Base-by-base conservation (phyloP, 1,284 basidiomycete species). In the Coriolopsis trogii region DNA sequence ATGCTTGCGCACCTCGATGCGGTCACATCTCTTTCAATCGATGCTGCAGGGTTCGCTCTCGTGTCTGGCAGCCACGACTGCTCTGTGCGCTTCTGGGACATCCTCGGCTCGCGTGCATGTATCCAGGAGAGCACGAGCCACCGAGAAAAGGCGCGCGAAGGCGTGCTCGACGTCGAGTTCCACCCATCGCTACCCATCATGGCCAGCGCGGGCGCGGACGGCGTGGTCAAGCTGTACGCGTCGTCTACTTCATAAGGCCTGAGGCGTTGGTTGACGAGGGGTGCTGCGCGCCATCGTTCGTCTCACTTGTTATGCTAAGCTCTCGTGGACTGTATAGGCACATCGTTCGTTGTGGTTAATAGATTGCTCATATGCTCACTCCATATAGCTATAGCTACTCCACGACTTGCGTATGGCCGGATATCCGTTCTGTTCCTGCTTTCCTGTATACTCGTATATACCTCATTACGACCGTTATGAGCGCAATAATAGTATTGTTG, bases 41-140 rank as follows among this genome's bases (percentile, higher is more conserved):
- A 96, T 56, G 84, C 92, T 0, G 78, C 91, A 2, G 92, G 91
- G 34, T 84, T 95, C 69, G 89, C 88, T 9, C 82, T 98, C 36
- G 88, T 95, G 3, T 95, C 94, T 1, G 92, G 90, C 33, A 91
- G 91, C 42, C 93, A 97, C 65, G 96, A 99, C 69, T 95, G 95
- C 67, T 95, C 93, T 16, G 78, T 95, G 38, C 88, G 96, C 20
- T 91, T 98, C 73, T 99, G 96, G 97, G 93, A 98, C 70, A 74
- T 98, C 49, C 80, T 92, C n/a, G 88, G 84, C 51, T 79, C 84
- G 45, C 79, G 82, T 42, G 80, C 82, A 42, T 97, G 94, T 68
- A 76, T 95, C 25, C 96, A 98, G 67, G 97, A 99, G 70, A 84
- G 94, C 57, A 87, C 89, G 16, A 85, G 81, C 44, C 93, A 98